Evolutionary conservation across 2,329 filamentous ascomycete genomes (phyloP), one percentile per base, ranked within the genome.

Genomic region (Ascosphaera pollenicola): DNA sequence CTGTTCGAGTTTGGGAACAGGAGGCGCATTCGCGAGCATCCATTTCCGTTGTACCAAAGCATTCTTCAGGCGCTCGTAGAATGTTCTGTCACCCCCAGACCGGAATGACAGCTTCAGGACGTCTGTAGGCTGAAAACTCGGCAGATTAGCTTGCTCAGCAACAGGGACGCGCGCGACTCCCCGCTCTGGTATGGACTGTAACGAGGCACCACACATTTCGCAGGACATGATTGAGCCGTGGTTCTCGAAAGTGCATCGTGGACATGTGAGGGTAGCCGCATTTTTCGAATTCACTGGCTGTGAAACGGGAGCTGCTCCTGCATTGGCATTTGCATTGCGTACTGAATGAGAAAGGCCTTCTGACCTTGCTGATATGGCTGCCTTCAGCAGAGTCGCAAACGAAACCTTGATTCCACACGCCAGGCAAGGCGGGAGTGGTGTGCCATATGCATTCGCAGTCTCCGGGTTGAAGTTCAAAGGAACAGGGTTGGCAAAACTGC

Each of bases 361-460:
- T n/a, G n/a, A n/a, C n/a, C n/a, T n/a, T n/a, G n/a, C n/a, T n/a
- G n/a, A 67, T 46, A 95, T 89, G 2, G 84, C 73, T 8, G 87
- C 83, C 57, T 94, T 94, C 26, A 93, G 61, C 2, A 95, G 68
- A 44, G 81, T 76, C 2, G 82, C 70, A 37, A 92, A 66, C 0
- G 78, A 76, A 3, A 89, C 89, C 50, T 89, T 92, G 51, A 98
- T 93, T 0, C 89, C 89, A 54, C 89, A 98, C 3, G 84, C 79
- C 40, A 93, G 64, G 53, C 89, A 98, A 47, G 87, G 82, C 3
- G 85, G 79, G 17, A 93, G 61, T 7, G 76, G 77, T 3, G 80
- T 92, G 45, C 83, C 73, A n/a, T n/a, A n/a, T 16, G 75, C 71
- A 44, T 73, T 89, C 7, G 83, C 83, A 2, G 78, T 75, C 1